These are phyloP conservation scores for Hagleromyces aurorensis DNA, from an alignment of 805 yeast genomes.

Conservation along the genomic window DNA sequence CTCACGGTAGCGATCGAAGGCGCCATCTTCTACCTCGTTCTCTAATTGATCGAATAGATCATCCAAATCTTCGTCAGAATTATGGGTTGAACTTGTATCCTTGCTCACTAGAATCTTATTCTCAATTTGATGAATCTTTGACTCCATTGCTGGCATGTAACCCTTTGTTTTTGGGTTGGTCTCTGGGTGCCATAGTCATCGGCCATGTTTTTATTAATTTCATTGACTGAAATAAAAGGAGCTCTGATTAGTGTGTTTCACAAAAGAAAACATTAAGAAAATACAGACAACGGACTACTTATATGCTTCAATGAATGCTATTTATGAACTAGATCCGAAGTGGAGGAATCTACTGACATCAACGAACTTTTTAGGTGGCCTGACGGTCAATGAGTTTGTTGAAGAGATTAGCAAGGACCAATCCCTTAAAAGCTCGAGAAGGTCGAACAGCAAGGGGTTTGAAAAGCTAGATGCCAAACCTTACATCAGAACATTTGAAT, in stretches of 20 bases:
- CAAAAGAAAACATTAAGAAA: too few relatives aligned
- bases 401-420: constrained; percentile 72
- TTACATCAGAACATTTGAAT: constrained; percentile 86
- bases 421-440: constrained; percentile 10
- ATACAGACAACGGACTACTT: too few relatives aligned
- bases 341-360: constrained; percentile 47
- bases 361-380: constrained; percentile 58
- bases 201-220: too few relatives aligned
- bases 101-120: too few relatives aligned
- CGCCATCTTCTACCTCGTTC: constrained; percentile 37
- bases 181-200: too few relatives aligned
- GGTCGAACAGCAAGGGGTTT: constrained; percentile 9
- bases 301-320: constrained; percentile 38
- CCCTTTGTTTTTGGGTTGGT: too few relatives aligned
- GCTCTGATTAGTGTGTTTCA: too few relatives aligned
- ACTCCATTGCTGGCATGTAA: too few relatives aligned
- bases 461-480: constrained; percentile 77
- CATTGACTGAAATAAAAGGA: too few relatives aligned
- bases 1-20: constrained; percentile 51
- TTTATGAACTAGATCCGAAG: constrained; percentile 59
- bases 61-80: constrained; percentile 32
- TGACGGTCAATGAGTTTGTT: constrained; percentile 71
- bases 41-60: constrained; percentile 43
- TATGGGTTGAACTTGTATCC: too few relatives aligned
- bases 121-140: too few relatives aligned